A percentile compares a stretch with the other conserved stretches of the same genome.
These are phyloP conservation scores for Fusarium sp. DNA, from an alignment of 2,329 filamentous ascomycete species.

Conservation along the genomic window DNA sequence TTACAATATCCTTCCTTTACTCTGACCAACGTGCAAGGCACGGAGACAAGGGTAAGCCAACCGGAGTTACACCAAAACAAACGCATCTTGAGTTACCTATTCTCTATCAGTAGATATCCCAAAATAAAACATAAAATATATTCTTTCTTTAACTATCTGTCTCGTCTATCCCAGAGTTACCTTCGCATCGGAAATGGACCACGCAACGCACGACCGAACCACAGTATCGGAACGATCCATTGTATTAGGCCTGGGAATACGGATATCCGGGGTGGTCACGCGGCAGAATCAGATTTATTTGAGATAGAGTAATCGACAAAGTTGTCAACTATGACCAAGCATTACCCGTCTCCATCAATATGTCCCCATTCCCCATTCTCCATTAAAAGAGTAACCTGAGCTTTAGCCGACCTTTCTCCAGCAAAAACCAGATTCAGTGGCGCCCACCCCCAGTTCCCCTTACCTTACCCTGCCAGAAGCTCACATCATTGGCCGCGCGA, in stretches of 20 bases:
- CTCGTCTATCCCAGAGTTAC: slow-evolving; percentile 5
- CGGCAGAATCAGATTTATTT: slow-evolving; percentile 17
- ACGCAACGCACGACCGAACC: slow-evolving; percentile 17
- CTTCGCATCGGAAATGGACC: slow-evolving; percentile 17
- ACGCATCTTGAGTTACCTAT: not conserved
- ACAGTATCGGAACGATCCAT: slow-evolving; percentile 25
- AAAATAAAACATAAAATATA: not conserved
- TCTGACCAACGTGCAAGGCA: not conserved
- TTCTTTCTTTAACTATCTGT: not conserved
- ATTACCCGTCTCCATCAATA: not conserved
- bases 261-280: slow-evolving; percentile 5
- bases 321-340: slow-evolving; percentile 34
- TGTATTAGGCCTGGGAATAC: slow-evolving; percentile 11
- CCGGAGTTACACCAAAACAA: not conserved
- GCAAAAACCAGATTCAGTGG: slow-evolving; percentile 8
- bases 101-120: not conserved
- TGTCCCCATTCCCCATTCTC: not conserved
- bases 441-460: slow-evolving; percentile 13
- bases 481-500: slow-evolving; percentile 14
- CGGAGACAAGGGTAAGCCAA: not conserved
- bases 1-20: not conserved
- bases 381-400: not conserved
- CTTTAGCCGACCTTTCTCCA: slow-evolving; percentile 15
- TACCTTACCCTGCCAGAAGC: slow-evolving; percentile 24
- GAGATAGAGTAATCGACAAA: slow-evolving; percentile 35